Percentiles rank a stretch among this genome's conserved stretches.
Evolutionary conservation across 106 monocot species (phyloP).

Genomic region (Allium sativum): DNA sequence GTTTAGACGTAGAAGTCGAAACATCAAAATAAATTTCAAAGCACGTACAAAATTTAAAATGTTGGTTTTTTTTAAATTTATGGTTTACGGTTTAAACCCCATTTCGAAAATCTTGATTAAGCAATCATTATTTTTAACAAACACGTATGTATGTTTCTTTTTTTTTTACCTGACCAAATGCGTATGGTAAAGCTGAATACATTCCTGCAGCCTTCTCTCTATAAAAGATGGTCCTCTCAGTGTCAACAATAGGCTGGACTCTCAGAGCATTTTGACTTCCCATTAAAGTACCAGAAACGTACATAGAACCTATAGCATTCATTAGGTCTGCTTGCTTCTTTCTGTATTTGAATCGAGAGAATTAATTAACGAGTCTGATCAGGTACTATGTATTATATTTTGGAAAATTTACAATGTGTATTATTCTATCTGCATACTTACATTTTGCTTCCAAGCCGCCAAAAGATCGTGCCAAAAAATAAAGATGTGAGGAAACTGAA

Average conservation of each 20-base stretch:
- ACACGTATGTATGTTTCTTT: too few relatives aligned
- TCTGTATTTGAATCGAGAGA: neutral
- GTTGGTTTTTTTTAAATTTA: too few relatives aligned
- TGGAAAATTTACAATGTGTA: too few relatives aligned
- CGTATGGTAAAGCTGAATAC: conserved; percentile 11
- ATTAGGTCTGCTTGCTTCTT: conserved; percentile 7
- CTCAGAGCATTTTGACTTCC: conserved; percentile 7
- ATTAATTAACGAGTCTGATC: too few relatives aligned
- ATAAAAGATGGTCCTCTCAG: conserved; percentile 8
- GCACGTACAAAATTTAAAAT: too few relatives aligned
- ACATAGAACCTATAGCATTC: conserved; percentile 16
- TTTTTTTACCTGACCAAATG: conserved; percentile 13
- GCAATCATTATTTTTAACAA: too few relatives aligned
- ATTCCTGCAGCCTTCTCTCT: conserved; percentile 13
- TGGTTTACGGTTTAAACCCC: too few relatives aligned
- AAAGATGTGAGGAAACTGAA: conserved; percentile 37
- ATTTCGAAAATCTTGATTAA: too few relatives aligned
- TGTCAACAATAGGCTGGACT: conserved; percentile 9
- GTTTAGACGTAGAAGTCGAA: too few relatives aligned
- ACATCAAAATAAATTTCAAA: too few relatives aligned
- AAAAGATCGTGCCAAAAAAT: conserved; percentile 56
- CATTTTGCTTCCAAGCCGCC: conserved; percentile 41
- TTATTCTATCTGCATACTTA: neutral
- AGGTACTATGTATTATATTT: too few relatives aligned
- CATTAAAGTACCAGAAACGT: neutral